Percentiles rank a stretch among this genome's conserved stretches.
Conservation (phyloP, 345 rosid genomes). For the Orychophragmus violaceus region DNA sequence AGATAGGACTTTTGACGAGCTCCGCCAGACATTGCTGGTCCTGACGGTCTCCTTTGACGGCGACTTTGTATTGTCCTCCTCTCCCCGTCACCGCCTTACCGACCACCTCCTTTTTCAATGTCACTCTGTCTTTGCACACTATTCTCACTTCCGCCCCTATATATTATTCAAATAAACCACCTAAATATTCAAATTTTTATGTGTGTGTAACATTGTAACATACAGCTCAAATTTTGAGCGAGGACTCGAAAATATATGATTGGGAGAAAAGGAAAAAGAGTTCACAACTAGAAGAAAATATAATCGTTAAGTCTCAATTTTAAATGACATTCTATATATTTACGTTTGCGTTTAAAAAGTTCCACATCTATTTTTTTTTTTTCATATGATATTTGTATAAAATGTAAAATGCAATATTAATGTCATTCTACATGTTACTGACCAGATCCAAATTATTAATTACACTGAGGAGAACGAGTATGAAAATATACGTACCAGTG, state of each 20-base stretch:
- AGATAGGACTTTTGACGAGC: conserved; percentile 47
- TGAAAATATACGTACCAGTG: conserved; percentile 27
- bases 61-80: conserved; percentile 39
- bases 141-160: conserved; percentile 56
- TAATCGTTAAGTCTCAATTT: neutral
- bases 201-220: neutral
- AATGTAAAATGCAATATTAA: neutral
- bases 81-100: conserved; percentile 34
- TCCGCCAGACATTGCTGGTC: conserved; percentile 47
- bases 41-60: conserved; percentile 45
- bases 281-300: neutral
- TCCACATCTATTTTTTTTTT: neutral
- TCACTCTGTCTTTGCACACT: conserved; percentile 46
- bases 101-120: conserved; percentile 22
- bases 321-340: neutral
- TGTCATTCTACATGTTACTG: neutral
- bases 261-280: neutral
- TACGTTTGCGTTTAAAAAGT: neutral
- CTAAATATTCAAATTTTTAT: neutral
- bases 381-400: neutral
- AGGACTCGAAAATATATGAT: neutral
- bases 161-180: neutral
- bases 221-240: neutral
- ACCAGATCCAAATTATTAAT: neutral
- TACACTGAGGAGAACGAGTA: neutral